Conservation (phyloP, 1,284 basidiomycete genomes). For the Chiua sp. region DNA sequence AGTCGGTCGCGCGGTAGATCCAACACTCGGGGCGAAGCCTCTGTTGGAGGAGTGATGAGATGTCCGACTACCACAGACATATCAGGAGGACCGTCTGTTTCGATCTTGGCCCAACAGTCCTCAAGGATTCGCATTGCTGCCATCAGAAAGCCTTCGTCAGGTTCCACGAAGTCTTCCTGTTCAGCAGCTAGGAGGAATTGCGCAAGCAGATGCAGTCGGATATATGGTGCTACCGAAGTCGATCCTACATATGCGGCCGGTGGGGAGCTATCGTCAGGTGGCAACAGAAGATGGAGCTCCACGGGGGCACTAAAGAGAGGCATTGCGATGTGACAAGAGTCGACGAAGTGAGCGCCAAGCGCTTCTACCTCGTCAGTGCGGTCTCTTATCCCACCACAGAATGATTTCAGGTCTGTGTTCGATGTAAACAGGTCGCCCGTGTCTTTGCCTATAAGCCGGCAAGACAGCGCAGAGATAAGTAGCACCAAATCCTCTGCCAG, state of each 20-base stretch:
- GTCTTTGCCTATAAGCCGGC: constrained; percentile 52
- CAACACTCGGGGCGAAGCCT: constrained; percentile 1
- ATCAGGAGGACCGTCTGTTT: constrained; percentile 76
- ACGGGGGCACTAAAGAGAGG: constrained; percentile 68
- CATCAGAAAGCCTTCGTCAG: constrained; percentile 77
- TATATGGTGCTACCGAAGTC: constrained; percentile 75
- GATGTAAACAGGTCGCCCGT: constrained; percentile 26
- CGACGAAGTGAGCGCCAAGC: constrained; percentile 56
- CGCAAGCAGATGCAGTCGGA: constrained; percentile 85
- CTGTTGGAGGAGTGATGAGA: constrained; percentile 7
- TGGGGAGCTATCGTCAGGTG: constrained; percentile 55
- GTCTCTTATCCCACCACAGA: constrained; percentile 32
- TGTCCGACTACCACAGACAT: constrained; percentile 63
- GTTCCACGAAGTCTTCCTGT: constrained; percentile 61
- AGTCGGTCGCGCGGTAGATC: constrained; percentile 1
- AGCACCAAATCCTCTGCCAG: constrained; percentile 53
- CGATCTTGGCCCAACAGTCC: constrained; percentile 65
- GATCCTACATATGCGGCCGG: constrained; percentile 85
- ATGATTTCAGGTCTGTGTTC: constrained; percentile 11
- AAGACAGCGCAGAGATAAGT: constrained; percentile 56
- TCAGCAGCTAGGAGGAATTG: constrained; percentile 61
- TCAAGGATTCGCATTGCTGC: constrained; percentile 80
- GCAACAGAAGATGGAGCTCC: constrained; percentile 70
- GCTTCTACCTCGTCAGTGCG: constrained; percentile 71
- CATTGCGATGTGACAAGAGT: constrained; percentile 57